Conservation (phyloP, 208 protist species). For the Leishmania lainsoni region DNA sequence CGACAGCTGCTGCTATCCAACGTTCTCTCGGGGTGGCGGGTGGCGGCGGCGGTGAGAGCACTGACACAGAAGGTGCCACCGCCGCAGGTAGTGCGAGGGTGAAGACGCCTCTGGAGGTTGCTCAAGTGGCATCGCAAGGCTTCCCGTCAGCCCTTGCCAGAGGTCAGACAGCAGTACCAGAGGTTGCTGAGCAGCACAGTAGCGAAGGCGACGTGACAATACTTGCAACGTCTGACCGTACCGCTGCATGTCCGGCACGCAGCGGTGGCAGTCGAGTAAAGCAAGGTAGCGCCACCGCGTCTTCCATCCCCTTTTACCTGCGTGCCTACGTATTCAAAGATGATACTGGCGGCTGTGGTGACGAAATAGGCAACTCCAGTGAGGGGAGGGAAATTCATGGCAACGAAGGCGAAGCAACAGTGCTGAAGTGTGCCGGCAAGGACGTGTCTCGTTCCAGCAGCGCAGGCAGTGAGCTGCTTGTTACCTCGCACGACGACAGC, state of each 20-base stretch:
- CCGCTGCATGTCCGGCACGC: not conserved
- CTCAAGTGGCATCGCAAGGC: not conserved
- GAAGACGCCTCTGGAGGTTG: not conserved
- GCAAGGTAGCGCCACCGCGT: not conserved
- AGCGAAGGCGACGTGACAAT: not conserved
- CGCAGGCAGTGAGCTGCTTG: constrained; percentile 10
- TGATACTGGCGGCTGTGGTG: not conserved
- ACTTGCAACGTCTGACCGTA: not conserved
- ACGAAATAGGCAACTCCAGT: not conserved
- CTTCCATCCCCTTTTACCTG: constrained; percentile 23
- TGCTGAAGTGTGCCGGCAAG: not conserved
- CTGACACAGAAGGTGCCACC: too few relatives aligned
- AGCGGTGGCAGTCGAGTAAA: not conserved
- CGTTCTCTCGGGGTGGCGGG: not conserved
- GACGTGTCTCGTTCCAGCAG: constrained; percentile 16
- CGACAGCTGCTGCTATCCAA: constrained; percentile 15
- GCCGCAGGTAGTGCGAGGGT: not conserved
- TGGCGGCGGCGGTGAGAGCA: not conserved
- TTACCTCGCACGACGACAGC: constrained; percentile 1
- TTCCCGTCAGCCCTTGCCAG: not conserved
- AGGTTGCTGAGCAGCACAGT: not conserved
- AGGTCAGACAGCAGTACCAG: not conserved
- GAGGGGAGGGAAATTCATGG: not conserved
- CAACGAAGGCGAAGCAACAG: not conserved
- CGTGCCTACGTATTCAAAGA: constrained; percentile 25